Evolutionary conservation across 164 flowering plant genomes (phyloP).

Genomic region (Macadamia tetraphylla): DNA sequence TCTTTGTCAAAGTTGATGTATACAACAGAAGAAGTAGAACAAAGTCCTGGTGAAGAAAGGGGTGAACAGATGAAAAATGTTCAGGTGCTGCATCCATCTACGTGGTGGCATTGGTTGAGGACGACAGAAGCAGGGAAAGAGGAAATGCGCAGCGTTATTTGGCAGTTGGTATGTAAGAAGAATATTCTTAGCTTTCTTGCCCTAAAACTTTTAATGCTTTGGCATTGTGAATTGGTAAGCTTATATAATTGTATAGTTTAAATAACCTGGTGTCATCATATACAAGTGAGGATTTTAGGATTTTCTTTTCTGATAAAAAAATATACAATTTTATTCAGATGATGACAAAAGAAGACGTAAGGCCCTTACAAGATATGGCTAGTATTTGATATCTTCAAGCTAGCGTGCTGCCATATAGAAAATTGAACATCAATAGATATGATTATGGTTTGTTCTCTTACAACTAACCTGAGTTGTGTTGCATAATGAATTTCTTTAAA

Average conservation of each 20-base stretch:
- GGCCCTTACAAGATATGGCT: no score
- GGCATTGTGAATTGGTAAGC: background rate
- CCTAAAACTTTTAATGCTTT: background rate
- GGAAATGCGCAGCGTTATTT: slow-evolving; percentile 76
- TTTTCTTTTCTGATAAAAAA: no score
- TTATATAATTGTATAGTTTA: background rate
- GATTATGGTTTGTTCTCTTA: no score
- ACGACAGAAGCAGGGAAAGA: slow-evolving; percentile 81
- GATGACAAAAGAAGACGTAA: no score
- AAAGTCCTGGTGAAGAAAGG: slow-evolving; percentile 25
- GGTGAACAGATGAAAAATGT: slow-evolving; percentile 34
- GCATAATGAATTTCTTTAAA: no score
- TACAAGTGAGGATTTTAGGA: background rate
- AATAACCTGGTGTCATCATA: background rate
- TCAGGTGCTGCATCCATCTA: slow-evolving; percentile 74
- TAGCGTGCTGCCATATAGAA: no score
- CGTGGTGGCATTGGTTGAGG: slow-evolving; percentile 98
- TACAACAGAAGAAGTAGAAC: slow-evolving; percentile 50
- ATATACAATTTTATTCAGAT: no score
- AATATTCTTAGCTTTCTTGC: background rate
- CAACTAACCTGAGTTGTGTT: no score
- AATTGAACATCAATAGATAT: no score
- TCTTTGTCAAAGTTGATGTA: slow-evolving; percentile 87
- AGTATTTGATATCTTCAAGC: no score
- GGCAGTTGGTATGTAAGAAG: slow-evolving; percentile 75